phyloP scores from a whole-genome alignment of 176 grass and related monocot genomes.

The Elymus sibiricus region DNA sequence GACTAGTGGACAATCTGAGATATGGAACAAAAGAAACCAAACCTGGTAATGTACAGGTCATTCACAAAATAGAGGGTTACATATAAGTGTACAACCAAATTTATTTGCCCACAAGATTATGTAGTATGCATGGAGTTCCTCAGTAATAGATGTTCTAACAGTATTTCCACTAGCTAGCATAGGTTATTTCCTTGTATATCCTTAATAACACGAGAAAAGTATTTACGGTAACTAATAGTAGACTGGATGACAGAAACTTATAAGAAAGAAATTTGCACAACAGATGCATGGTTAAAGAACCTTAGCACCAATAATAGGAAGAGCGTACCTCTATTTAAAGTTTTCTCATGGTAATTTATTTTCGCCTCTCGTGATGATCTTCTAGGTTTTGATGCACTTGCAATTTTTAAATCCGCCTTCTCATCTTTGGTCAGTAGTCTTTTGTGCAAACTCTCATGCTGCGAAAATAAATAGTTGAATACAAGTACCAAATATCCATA shows the following conservation, averaged over 20 bases:
- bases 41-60: not conserved
- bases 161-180: too few relatives aligned
- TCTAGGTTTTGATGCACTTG: too few relatives aligned
- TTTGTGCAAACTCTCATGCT: constrained; percentile 14
- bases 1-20: not conserved
- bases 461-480: not conserved
- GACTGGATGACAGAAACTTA: not conserved
- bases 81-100: not conserved
- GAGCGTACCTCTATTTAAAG: too few relatives aligned
- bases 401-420: not conserved
- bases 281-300: not conserved
- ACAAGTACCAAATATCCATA: not conserved
- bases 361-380: too few relatives aligned
- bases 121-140: not conserved
- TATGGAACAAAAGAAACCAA: not conserved
- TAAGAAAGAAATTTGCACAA: not conserved
- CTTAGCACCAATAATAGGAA: not conserved
- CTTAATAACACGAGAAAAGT: not conserved
- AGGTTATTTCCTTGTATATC: not conserved
- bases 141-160: too few relatives aligned
- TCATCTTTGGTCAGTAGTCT: not conserved
- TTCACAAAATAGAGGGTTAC: not conserved
- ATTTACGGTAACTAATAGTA: too few relatives aligned
- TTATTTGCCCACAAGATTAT: not conserved
- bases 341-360: too few relatives aligned